phyloP scores from a whole-genome alignment of 345 rosid genomes.

The Melastoma malabathricum region DNA sequence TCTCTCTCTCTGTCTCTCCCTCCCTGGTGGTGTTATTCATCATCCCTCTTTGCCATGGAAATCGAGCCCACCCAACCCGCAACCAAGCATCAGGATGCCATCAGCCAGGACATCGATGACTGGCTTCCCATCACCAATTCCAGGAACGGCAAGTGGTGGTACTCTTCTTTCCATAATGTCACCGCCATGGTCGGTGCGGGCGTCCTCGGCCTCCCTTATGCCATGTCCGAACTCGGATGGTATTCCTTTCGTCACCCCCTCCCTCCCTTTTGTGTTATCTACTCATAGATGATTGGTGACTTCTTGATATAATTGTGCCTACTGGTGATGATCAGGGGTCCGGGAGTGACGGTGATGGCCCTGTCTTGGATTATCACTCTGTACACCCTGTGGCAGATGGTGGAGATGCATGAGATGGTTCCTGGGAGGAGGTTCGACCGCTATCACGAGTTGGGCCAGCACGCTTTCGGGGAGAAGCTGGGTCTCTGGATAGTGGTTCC shows the following conservation, averaged over 20 bases:
- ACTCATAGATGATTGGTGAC: neutral
- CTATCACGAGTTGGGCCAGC: slow-evolving; percentile 59
- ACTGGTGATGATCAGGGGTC: slow-evolving; percentile 5
- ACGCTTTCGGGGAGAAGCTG: slow-evolving; percentile 60
- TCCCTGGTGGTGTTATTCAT: too few species aligned
- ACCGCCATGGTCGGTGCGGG: slow-evolving; percentile 12
- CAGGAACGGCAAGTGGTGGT: slow-evolving; percentile 7
- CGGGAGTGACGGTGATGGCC: slow-evolving; percentile 17
- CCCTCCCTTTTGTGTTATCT: neutral
- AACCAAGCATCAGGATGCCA: neutral
- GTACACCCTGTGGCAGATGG: slow-evolving; percentile 74
- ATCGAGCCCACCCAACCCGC: slow-evolving; percentile 1
- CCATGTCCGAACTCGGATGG: slow-evolving; percentile 7
- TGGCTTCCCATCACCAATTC: slow-evolving; percentile 9
- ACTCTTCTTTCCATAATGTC: slow-evolving; percentile 10
- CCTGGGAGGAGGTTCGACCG: slow-evolving; percentile 61
- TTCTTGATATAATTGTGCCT: neutral
- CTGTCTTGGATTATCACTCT: slow-evolving; percentile 67
- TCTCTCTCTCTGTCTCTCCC: too few species aligned
- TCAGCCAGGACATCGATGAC: slow-evolving; percentile 3
- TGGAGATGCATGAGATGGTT: slow-evolving; percentile 75
- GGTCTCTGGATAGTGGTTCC: slow-evolving; percentile 65
- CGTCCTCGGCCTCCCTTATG: slow-evolving; percentile 9
- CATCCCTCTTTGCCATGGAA: neutral
- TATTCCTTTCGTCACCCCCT: neutral